Evolutionary conservation across 805 yeast genomes (phyloP).

Genomic region (Saccharomycopsis sp.): DNA sequence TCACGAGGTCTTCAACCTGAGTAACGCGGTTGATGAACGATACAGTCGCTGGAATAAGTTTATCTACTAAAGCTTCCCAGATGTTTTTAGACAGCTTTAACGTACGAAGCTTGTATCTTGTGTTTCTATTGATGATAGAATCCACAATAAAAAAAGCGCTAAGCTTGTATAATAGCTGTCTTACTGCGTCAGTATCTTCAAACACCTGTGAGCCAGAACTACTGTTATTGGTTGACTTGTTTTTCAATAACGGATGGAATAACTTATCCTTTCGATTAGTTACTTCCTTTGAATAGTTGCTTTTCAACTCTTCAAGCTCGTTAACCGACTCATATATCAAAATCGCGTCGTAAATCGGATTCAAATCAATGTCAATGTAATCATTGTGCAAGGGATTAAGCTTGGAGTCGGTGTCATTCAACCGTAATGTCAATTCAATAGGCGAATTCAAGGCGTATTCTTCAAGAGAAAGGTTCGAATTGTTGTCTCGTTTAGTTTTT

Average conservation of each 20-base stretch:
- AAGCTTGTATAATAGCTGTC: conserved; percentile 51
- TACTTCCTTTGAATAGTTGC: conserved; percentile 65
- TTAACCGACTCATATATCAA: conserved; percentile 74
- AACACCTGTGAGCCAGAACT: conserved; percentile 25
- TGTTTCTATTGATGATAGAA: conserved; percentile 54
- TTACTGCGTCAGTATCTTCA: conserved; percentile 39
- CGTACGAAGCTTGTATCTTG: conserved; percentile 56
- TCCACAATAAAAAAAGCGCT: conserved; percentile 77
- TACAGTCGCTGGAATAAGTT: conserved; percentile 50
- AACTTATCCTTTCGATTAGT: conserved; percentile 62
- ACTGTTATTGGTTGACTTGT: conserved; percentile 26
- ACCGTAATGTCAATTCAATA: conserved; percentile 69
- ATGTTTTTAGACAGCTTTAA: conserved; percentile 53
- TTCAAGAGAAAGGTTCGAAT: conserved; percentile 35
- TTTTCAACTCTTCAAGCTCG: conserved; percentile 52
- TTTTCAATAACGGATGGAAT: conserved; percentile 53
- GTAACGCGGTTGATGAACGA: conserved; percentile 23
- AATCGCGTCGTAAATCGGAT: conserved; percentile 76
- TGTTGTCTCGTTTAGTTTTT: conserved; percentile 15
- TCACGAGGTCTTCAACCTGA: conserved; percentile 41
- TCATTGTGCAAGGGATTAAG: conserved; percentile 45
- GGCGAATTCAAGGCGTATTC: conserved; percentile 76
- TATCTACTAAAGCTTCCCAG: conserved; percentile 64
- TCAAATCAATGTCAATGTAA: conserved; percentile 46
- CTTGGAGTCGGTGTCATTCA: conserved; percentile 37